Evolutionary conservation across 2,329 filamentous ascomycete genomes (phyloP).

Genomic region (Sporothrix euskadiensis): DNA sequence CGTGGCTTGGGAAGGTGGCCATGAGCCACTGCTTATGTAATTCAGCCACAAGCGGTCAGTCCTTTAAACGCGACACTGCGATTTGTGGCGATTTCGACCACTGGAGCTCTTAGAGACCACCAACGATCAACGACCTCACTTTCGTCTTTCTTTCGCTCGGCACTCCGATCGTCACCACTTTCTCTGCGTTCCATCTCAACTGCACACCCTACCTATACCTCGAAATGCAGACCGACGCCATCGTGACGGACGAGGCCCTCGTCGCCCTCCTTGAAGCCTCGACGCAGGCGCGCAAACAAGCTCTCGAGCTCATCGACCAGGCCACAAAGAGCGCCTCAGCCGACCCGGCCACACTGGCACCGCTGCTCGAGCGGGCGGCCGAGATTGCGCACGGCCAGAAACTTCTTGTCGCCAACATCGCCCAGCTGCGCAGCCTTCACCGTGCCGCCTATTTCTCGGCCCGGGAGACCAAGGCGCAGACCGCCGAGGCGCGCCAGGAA

Average conservation of each 20-base stretch:
- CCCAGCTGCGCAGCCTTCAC: conserved; percentile 79
- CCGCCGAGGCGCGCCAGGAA: conserved; percentile 83
- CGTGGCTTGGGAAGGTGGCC: neutral
- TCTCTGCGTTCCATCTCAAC: neutral
- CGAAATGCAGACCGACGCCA: conserved; percentile 56
- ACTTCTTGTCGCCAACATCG: conserved; percentile 73
- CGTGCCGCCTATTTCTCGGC: conserved; percentile 77
- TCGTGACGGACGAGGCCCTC: conserved; percentile 66
- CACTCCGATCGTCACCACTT: neutral
- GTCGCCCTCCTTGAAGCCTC: conserved; percentile 70
- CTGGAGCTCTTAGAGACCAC: neutral
- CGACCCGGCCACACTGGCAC: conserved; percentile 43
- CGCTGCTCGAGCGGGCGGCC: conserved; percentile 45
- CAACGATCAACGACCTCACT: neutral
- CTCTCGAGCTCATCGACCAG: conserved; percentile 62
- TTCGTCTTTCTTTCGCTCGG: neutral
- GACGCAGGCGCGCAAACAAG: conserved; percentile 71
- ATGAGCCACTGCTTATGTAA: conserved; percentile 4
- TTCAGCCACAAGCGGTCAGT: neutral
- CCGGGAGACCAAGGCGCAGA: conserved; percentile 81
- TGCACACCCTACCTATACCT: neutral
- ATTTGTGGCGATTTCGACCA: neutral
- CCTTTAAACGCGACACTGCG: neutral
- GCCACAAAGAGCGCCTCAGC: conserved; percentile 40
- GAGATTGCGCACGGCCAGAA: conserved; percentile 76